Base-by-base conservation (phyloP, 805 yeast species). In the Saccharomycopsis sp. region DNA sequence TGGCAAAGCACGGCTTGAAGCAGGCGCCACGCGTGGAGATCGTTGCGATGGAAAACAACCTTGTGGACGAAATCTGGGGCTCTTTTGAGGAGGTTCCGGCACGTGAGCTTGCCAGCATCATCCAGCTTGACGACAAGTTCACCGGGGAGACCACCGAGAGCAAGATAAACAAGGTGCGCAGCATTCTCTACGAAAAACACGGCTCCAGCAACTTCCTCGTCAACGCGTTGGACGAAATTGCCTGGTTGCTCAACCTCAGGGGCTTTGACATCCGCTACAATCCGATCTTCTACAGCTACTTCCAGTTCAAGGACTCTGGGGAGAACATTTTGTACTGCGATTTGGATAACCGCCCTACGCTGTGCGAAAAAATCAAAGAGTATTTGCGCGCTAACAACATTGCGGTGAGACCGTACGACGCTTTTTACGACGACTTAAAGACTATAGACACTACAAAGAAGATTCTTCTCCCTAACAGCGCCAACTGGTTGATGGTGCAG, bases 201-300 rank as follows among this genome's bases (percentile, higher is more conserved):
- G 57, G 68, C 34, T 66, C 79, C 57, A 63, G 69, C 62, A 79
- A 81, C 1, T 75, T 89, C 51, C 73, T 91, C 14, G 75, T 89
- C 2, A 76, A 83, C n/a, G 83, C 91, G 1, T 71, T 91, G 55
- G 97, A 92, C 72, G 97, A 91, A 64, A 82, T 91, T 61, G 94
- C 96, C 5, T 91, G 97, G 97, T 72, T 91, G 50, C 79, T 91
- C 67, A 92, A 92, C 67, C 72, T 92, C 57, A 81, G 99, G 62
- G 89, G 91, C 3, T 80, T 78, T 21, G 98, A 92, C 68, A 85
- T 92, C 59, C 85, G 84, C 2, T 92, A 79, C 68, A 85, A 86
- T 66, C 97, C 98, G 0, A 92, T 91, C 1, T 94, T 92, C 68
- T 90, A 83, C 71, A 76, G 91, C 7, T 87, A 84, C 64, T 74